Conservation (phyloP, 2,329 filamentous ascomycete species). For the Metarhizium robertsii region DNA sequence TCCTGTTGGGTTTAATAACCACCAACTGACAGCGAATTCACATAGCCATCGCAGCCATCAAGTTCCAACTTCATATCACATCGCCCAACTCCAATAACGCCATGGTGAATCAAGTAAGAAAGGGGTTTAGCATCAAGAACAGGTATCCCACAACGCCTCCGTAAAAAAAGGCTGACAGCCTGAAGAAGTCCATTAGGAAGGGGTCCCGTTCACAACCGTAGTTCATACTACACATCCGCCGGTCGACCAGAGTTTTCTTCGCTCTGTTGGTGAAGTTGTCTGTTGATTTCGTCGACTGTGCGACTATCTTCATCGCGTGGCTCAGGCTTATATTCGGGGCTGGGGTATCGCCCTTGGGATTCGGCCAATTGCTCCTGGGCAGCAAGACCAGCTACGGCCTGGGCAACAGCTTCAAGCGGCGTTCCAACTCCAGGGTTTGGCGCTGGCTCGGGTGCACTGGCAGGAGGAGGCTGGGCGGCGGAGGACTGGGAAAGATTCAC, state of each 20-base stretch:
- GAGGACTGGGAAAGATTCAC: conserved; percentile 50
- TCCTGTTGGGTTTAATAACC: neutral
- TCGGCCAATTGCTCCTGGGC: conserved; percentile 29
- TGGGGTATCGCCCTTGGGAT: conserved; percentile 22
- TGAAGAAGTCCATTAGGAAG: neutral
- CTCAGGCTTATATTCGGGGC: conserved; percentile 27
- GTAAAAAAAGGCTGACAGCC: conserved; percentile 4
- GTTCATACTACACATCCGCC: conserved; percentile 10
- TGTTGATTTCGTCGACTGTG: conserved; percentile 44
- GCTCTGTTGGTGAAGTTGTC: conserved; percentile 39
- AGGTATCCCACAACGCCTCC: conserved; percentile 4
- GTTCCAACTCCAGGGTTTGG: conserved; percentile 22
- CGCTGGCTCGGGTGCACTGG: conserved; percentile 16
- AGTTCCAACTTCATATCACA: neutral
- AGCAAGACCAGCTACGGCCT: conserved; percentile 35
- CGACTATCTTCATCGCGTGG: conserved; percentile 32
- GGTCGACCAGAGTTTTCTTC: conserved; percentile 18
- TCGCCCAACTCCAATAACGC: neutral
- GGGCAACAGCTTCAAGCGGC: conserved; percentile 40
- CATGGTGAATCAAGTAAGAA: neutral
- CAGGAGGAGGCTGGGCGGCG: conserved; percentile 14
- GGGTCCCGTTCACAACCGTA: neutral
- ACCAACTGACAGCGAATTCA: neutral
- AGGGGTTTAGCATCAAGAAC: neutral
- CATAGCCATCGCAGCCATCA: neutral